Conservation (phyloP, 163 green algal species). For the Chlorella variabilis region DNA sequence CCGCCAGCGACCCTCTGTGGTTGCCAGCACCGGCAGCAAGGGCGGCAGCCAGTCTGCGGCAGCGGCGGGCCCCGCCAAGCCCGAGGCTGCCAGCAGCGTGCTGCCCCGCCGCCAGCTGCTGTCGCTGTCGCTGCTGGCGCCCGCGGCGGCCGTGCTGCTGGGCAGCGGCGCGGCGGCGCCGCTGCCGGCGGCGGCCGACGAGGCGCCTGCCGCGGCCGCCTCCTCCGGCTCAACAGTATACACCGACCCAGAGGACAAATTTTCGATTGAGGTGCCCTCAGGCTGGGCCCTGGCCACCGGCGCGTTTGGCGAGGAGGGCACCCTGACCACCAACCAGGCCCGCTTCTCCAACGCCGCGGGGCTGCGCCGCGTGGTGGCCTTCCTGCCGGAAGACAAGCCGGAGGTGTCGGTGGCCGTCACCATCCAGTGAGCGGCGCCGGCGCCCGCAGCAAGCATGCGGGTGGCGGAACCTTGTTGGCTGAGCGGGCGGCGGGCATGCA, state of each 20-base stretch:
- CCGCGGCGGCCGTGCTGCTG: conserved; percentile 5
- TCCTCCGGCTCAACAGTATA: conserved; percentile 1
- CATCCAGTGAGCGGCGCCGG: conserved; percentile 12
- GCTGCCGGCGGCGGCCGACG: background rate
- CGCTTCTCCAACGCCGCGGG: conserved; percentile 47
- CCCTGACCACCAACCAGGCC: conserved; percentile 10
- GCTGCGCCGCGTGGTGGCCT: conserved; percentile 40
- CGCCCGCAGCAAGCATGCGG: background rate
- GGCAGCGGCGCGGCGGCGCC: no score
- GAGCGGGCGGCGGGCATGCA: no score
- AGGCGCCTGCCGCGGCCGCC: background rate
- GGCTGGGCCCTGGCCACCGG: conserved; percentile 37
- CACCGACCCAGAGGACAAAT: conserved; percentile 44
- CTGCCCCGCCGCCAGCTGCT: conserved; percentile 17
- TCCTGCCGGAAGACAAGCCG: conserved; percentile 20
- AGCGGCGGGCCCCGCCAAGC: no score
- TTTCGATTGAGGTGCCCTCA: conserved; percentile 45
- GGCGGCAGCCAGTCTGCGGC: background rate
- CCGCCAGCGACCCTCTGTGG: background rate
- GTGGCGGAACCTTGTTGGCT: no score
- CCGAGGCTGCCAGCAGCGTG: background rate
- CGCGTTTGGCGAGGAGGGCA: conserved; percentile 10
- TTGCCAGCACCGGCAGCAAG: background rate
- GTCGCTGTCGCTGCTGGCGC: conserved; percentile 12
- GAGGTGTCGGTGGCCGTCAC: conserved; percentile 48